Base-by-base conservation (phyloP, 768 basidiomycete genomes). In the Tricholoma sp. region DNA sequence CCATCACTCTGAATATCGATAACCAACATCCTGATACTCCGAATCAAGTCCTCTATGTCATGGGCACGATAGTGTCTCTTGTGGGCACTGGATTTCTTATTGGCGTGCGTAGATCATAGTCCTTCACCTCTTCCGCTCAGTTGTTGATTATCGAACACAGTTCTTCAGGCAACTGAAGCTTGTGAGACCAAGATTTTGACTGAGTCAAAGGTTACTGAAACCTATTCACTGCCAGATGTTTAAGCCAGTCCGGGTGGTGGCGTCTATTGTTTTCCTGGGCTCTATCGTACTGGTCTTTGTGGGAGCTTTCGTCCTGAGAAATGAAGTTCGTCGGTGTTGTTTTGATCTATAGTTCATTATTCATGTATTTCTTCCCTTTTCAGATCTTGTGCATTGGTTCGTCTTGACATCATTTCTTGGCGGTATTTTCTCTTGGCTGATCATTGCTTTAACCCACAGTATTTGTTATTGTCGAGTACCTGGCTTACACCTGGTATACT, bases 401-500 rank as follows among this genome's bases (percentile, higher is more conserved):
- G 83, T 69, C 24, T 10, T 34, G 29, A 50, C 10, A 32, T 41
- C n/a, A 28, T 17, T 18, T 42, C 13, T 24, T 32, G 20, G 20
- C 32, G 8, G 45, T 47, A 47, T 29, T 4, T 4, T 29, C 13
- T 47, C 11, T 29, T 15, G 13, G 10, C 28, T 47, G 45, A 47
- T 29, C 20, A 15, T n/a, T 28, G 32, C 20, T 18, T 47, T 39
- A 20, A 8, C 57, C 34, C 51, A 47, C 72, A 91, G 91, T 94
- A 56, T 91, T 97, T 69, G 94, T 97, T 57, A 79, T 96, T 72
- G 76, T 97, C 70, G 86, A 95, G 70, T 96, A 91, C 70, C 77
- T 96, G 56, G 94, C 94, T 6, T 96, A 89, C 71, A 84, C 88
- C 18, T 97, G 94, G 93, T 95, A 89, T 69, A 84, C 81, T 51